A percentile compares a stretch with the other conserved stretches of the same genome.
Evolutionary conservation across 768 basidiomycete species (phyloP).

Genomic region (Fomitopsis pulvina): DNA sequence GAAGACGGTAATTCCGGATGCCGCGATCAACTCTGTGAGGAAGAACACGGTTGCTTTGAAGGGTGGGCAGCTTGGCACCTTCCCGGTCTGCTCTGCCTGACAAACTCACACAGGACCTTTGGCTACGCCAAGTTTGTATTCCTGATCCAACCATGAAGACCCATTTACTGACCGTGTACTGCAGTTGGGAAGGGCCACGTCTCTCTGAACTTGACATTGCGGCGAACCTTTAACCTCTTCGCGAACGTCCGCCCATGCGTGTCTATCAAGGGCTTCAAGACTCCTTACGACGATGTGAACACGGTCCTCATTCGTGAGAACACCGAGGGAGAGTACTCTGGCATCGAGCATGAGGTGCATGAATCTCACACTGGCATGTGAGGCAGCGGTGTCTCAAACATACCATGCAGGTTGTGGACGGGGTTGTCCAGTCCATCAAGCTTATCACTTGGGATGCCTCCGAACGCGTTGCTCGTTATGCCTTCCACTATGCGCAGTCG

Average conservation of each 20-base stretch:
- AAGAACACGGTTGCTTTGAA: conserved; percentile 98
- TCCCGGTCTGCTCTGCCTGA: background rate
- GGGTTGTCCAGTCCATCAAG: conserved; percentile 99
- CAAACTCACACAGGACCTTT: conserved; percentile 62
- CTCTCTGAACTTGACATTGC: conserved; percentile 93
- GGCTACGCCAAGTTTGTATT: conserved; percentile 86
- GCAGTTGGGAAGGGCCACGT: conserved; percentile 98
- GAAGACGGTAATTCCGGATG: conserved; percentile 94
- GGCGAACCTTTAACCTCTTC: conserved; percentile 96
- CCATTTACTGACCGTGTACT: conserved; percentile 8
- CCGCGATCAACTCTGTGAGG: conserved; percentile 85
- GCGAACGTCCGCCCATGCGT: conserved; percentile 97
- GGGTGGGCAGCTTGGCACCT: conserved; percentile 41
- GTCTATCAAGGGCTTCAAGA: conserved; percentile 96
- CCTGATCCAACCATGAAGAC: background rate
- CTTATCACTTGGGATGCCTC: conserved; percentile 99
- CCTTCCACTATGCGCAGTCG: conserved; percentile 94
- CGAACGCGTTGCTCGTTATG: conserved; percentile 96
- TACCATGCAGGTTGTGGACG: conserved; percentile 75
- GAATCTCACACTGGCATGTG: background rate
- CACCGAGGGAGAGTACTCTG: conserved; percentile 99
- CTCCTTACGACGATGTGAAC: conserved; percentile 97
- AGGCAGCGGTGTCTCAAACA: background rate
- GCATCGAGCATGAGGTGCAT: conserved; percentile 94
- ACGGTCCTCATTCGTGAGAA: conserved; percentile 98